Evolutionary conservation across 768 basidiomycete species (phyloP).

Genomic region (Cystofilobasidium bisporidii): DNA sequence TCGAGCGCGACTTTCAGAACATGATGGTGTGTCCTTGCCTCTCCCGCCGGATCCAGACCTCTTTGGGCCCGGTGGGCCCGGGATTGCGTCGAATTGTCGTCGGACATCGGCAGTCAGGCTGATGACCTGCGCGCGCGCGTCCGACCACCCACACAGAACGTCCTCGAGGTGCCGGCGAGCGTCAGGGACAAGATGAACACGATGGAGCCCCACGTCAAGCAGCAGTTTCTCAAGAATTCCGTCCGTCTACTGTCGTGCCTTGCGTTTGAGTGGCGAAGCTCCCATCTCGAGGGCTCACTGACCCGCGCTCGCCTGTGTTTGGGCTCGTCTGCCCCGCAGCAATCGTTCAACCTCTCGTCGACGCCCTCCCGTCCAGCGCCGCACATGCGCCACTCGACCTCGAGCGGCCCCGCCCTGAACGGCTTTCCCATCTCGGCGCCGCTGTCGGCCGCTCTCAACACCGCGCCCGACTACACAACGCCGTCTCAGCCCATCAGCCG

Average conservation of each 20-base stretch:
- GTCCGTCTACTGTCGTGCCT: background rate
- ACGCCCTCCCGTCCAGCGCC: conserved; percentile 4
- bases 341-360: conserved; percentile 20
- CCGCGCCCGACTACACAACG: background rate
- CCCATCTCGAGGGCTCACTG: no score
- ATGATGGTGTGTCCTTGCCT: conserved; percentile 18
- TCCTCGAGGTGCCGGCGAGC: conserved; percentile 17
- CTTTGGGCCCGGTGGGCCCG: background rate
- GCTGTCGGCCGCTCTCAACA: background rate
- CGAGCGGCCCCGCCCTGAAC: background rate
- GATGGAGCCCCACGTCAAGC: conserved; percentile 25
- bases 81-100: no score
- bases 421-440: background rate
- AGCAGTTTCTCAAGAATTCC: conserved; percentile 21
- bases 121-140: no score
- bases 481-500: background rate
- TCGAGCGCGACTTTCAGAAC: conserved; percentile 18
- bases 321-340: background rate
- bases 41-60: no score
- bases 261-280: no score
- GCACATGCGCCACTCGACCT: background rate
- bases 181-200: conserved; percentile 27
- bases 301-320: background rate
- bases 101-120: no score
- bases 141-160: conserved; percentile 8